Evolutionary conservation across 208 protist species (phyloP).

Genomic region (Crithidia fasciculata): DNA sequence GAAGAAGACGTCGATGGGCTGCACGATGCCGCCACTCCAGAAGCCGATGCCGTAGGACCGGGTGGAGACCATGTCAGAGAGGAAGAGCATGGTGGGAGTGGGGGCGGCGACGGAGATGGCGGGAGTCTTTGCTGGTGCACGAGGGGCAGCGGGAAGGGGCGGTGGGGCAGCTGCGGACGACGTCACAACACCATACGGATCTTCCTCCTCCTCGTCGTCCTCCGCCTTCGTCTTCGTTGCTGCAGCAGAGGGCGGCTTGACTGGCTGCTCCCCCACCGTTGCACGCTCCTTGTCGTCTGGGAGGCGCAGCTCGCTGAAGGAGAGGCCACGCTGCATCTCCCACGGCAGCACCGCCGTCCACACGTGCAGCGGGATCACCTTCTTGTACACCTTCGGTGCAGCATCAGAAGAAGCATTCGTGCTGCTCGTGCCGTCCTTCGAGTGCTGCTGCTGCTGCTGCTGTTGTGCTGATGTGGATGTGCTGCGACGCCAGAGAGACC

Average conservation of each 20-base stretch:
- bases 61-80: conserved; percentile 48
- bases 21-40: conserved; percentile 84
- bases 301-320: conserved; percentile 47
- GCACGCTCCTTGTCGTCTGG: background rate
- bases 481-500: conserved; percentile 14
- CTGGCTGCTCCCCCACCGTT: background rate
- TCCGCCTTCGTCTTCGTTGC: background rate
- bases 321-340: conserved; percentile 88
- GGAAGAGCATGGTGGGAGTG: conserved; percentile 30
- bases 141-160: background rate
- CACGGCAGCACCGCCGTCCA: conserved; percentile 88
- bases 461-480: background rate
- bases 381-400: conserved; percentile 18
- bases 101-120: conserved; percentile 5
- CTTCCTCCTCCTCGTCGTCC: conserved; percentile 45
- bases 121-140: background rate
- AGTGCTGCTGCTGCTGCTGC: background rate
- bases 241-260: background rate
- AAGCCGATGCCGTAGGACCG: conserved; percentile 56
- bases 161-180: background rate
- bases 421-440: background rate
- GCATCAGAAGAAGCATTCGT: background rate
- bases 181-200: conserved; percentile 70
- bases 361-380: conserved; percentile 63
- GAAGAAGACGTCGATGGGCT: conserved; percentile 83